phyloP scores from a whole-genome alignment of 768 basidiomycete species.

The Cystobasidium ongulense region DNA sequence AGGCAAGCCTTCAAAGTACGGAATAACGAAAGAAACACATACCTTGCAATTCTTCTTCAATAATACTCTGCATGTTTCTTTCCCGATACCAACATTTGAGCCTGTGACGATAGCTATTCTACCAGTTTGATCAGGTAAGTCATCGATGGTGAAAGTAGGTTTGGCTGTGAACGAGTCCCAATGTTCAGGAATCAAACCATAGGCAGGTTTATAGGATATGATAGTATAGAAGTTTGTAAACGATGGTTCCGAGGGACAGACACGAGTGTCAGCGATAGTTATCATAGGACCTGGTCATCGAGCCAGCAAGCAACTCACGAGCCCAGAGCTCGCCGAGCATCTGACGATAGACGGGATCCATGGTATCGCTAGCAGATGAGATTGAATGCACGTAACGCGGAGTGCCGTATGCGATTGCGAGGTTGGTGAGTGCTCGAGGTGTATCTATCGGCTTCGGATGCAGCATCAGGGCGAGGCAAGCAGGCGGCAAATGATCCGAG shows the following conservation, averaged over 20 bases:
- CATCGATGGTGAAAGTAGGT: neutral
- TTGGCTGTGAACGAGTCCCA: neutral
- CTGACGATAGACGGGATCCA: neutral
- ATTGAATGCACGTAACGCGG: no score
- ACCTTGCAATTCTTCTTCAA: conserved; percentile 1
- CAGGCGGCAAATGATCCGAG: no score
- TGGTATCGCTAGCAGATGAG: neutral
- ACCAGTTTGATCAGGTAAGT: conserved; percentile 6
- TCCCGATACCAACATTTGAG: neutral
- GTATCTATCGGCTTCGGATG: no score
- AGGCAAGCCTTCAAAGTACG: neutral
- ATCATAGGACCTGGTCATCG: no score
- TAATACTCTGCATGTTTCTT: neutral
- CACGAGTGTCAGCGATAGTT: no score
- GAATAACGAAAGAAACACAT: neutral
- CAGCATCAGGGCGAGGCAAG: no score
- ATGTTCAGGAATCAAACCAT: no score
- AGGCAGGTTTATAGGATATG: no score
- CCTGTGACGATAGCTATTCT: conserved; percentile 4
- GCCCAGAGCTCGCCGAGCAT: neutral
- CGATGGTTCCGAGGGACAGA: no score
- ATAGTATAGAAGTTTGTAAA: no score
- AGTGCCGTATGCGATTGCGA: no score
- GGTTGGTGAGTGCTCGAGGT: no score
- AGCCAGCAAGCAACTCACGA: neutral